Percentiles rank a stretch among this genome's conserved stretches.
Evolutionary conservation across 805 yeast species (phyloP).

Genomic region (Pichia nanzhaoensis): DNA sequence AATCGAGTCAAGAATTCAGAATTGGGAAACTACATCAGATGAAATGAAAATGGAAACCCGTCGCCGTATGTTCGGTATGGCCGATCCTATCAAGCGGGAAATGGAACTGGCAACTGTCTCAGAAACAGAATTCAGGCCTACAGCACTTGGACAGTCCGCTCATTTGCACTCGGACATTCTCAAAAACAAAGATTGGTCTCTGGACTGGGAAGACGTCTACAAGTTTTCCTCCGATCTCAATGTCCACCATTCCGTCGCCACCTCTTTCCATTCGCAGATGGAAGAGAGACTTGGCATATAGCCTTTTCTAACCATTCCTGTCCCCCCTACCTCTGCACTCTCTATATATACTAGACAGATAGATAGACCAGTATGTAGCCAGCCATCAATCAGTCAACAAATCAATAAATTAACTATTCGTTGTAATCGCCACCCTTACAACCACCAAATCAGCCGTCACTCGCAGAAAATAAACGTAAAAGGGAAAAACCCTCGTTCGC

Average conservation of each 20-base stretch:
- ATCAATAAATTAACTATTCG: no score
- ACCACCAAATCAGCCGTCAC: not conserved
- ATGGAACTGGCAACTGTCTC: conserved; percentile 81
- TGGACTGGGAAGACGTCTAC: conserved; percentile 95
- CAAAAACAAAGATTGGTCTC: conserved; percentile 61
- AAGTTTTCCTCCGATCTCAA: not conserved
- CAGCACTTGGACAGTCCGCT: conserved; percentile 49
- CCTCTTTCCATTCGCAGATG: conserved; percentile 3
- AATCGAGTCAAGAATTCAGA: conserved; percentile 61
- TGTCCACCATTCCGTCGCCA: not conserved
- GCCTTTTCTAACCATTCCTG: not conserved
- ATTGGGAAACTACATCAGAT: conserved; percentile 77
- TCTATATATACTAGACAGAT: not conserved
- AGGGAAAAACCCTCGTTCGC: no score
- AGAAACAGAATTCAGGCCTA: conserved; percentile 63
- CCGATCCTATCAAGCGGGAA: conserved; percentile 84
- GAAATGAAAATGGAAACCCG: conserved; percentile 67
- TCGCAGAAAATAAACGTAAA: no score
- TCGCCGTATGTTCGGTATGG: conserved; percentile 82
- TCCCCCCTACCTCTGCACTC: not conserved
- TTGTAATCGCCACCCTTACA: not conserved
- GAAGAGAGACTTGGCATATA: conserved; percentile 2
- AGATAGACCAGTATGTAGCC: no score
- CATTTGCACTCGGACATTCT: conserved; percentile 58
- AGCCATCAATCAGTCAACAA: no score